Base-by-base conservation (phyloP, 2,329 filamentous ascomycete genomes). In the Hymenoscyphus albidus region DNA sequence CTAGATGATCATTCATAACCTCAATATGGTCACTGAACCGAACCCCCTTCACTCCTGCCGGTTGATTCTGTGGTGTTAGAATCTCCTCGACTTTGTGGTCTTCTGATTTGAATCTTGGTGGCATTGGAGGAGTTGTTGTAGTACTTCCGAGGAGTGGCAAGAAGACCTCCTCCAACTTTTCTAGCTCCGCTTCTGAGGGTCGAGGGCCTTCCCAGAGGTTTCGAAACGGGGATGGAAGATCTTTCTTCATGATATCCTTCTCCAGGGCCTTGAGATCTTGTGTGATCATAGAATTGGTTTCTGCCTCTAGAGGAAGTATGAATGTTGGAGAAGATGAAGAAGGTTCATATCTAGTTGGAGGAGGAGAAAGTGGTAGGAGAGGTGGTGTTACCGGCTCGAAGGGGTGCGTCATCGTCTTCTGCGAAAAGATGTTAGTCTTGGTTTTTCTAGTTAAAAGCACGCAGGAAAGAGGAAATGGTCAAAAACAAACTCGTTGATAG, bases 151-250 rank as follows among this genome's bases (percentile, higher is more conserved):
- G 16, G 6, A 69, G 58, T 35, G 70, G 64, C 1, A 65, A 63
- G 44, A 69, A 72, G 40, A 97, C 80, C 70, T 96, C 90, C 56
- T 85, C 84, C 40, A 76, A 80, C 5, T 18, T 16, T 2, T 56
- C 32, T n/a, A 18, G 55, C 7, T 64, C 63, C 5, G 62, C 44
- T 4, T 59, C 62, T 2, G 63, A 63, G 7, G 57, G 54, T 6
- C 62, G 32, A 35, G 9, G 14, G n/a, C 44, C 38, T 55, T 14
- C 38, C 6, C 22, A 22, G 18, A 32, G 9, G 22, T 32, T 27
- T 57, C 66, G 62, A 27, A 72, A 18, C 22, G 69, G 68, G 9
- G 68, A 71, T 14, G 70, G 70, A 1, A 68, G 13, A 64, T 76
- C 74, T 59, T 74, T 58, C n/a, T 70, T 59, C 44, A 75, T 74